Base-by-base conservation (phyloP, 1,139 yeast species). In the Geotrichum siamense region DNA sequence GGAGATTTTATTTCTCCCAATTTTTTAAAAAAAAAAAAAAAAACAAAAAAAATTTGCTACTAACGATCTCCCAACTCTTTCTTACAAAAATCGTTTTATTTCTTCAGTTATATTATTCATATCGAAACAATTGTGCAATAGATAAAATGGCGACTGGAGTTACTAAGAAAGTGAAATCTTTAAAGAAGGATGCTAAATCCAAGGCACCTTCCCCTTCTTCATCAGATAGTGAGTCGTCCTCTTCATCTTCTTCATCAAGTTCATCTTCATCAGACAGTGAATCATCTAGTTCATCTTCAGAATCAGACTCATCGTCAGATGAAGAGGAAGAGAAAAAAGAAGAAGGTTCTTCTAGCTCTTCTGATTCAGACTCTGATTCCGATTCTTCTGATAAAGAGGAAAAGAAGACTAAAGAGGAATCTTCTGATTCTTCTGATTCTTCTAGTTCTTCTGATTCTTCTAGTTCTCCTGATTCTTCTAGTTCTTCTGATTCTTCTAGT, bases 321-420 rank as follows among this genome's bases (percentile, higher is more conserved):
- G 37, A 33, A 20, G 37, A 33, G 5, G 37, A 33, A 33, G 17
- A 33, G 37, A 33, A 33, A 42, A 27, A 42, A 42, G 45, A 42
- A 40, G 45, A 45, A 45, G 42, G 47, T 36, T 38, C 44, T 12
- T 20, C 32, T 21, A 26, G 28, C 16, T 36, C 35, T 22, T 21
- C 27, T 23, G 38, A 34, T 13, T 21, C 16, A 13, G 35, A 31
- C 15, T 38, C 41, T 22, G 38, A 35, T 9, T 35, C 38, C 15
- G 26, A 19, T 2, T 22, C 28, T 16, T 22, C 28, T n/a, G 17
- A 28, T 12, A n/a, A 28, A 28, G 16, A 12, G 8, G 32, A 8
- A 15, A 15, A 42, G 28, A 42, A 42, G 45, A 42, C 36, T 41
- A 45, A 45, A 43, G 48, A 41, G 12, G 45, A 41, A 37, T 36